Percentiles rank a stretch among this genome's conserved stretches.
Conservation (phyloP, 1,284 basidiomycete species). For the Exobasidium rhododendri region DNA sequence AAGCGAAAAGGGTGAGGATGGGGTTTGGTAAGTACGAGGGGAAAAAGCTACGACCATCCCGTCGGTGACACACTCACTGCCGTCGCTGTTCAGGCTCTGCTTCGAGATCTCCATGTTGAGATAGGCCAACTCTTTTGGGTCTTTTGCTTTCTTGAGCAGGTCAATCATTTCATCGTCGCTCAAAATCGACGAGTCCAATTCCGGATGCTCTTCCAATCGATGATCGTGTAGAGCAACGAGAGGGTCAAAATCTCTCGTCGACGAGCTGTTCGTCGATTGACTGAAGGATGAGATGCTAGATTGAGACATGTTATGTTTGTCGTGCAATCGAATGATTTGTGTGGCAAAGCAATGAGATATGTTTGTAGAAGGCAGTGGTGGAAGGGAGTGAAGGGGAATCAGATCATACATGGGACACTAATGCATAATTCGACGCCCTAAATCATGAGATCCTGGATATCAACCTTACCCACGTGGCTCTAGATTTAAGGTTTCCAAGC, state of each 20-base stretch:
- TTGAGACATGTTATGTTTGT: too few species aligned
- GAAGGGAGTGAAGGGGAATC: too few species aligned
- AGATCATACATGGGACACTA: too few species aligned
- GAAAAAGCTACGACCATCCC: not conserved
- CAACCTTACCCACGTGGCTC: too few species aligned
- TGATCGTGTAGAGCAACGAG: constrained; percentile 6
- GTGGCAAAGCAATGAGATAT: too few species aligned
- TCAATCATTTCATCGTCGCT: constrained; percentile 10
- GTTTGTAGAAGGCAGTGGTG: too few species aligned
- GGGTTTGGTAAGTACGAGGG: too few species aligned
- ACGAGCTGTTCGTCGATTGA: not conserved
- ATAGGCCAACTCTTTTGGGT: constrained; percentile 11
- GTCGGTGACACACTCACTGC: constrained; percentile 6
- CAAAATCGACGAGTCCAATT: constrained; percentile 4
- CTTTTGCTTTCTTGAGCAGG: constrained; percentile 8
- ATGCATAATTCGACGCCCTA: too few species aligned
- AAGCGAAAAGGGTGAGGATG: not conserved
- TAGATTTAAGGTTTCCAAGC: too few species aligned
- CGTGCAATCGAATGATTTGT: too few species aligned
- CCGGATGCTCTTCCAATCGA: not conserved
- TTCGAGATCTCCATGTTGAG: constrained; percentile 5
- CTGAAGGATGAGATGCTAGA: not conserved
- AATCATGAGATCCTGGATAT: too few species aligned
- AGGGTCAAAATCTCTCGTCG: constrained; percentile 2
- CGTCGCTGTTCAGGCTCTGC: not conserved